Evolutionary conservation across 306 rosid species (phyloP).

Genomic region (Trifolium dubium): DNA sequence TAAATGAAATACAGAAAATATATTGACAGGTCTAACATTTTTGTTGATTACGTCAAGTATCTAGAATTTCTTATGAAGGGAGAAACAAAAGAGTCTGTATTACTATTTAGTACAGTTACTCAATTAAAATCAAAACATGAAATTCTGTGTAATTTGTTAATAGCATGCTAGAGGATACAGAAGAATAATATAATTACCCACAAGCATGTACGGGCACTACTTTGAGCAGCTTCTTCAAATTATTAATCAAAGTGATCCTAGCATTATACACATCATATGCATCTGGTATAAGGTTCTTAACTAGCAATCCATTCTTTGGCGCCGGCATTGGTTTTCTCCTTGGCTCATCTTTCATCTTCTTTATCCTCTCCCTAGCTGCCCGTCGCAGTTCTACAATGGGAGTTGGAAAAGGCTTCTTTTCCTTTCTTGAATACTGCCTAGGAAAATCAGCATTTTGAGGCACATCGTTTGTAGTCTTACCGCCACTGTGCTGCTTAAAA

Average conservation of each 20-base stretch:
- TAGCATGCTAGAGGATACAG: constrained; percentile 14
- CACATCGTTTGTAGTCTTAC: constrained; percentile 50
- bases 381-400: constrained; percentile 88
- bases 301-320: constrained; percentile 83
- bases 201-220: constrained; percentile 91
- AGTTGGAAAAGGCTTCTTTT: constrained; percentile 88
- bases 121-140: constrained; percentile 13
- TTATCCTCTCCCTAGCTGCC: constrained; percentile 91
- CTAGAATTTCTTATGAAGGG: constrained; percentile 13
- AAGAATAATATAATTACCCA: constrained; percentile 59
- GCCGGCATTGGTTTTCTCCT: constrained; percentile 64
- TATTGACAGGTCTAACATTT: constrained; percentile 6
- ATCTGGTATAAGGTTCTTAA: constrained; percentile 75
- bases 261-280: constrained; percentile 80
- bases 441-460: constrained; percentile 92
- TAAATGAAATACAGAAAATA: constrained; percentile 8
- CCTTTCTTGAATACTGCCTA: constrained; percentile 68
- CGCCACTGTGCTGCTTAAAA: constrained; percentile 44
- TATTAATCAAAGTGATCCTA: constrained; percentile 81
- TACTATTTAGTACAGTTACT: background rate
- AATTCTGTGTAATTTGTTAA: constrained; percentile 5
- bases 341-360: constrained; percentile 71
- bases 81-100: constrained; percentile 21
- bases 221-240: constrained; percentile 82
- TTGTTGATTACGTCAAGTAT: constrained; percentile 18